Conservation (phyloP, 108 stramenopile genomes). For the Pelagomonas calceolata region DNA sequence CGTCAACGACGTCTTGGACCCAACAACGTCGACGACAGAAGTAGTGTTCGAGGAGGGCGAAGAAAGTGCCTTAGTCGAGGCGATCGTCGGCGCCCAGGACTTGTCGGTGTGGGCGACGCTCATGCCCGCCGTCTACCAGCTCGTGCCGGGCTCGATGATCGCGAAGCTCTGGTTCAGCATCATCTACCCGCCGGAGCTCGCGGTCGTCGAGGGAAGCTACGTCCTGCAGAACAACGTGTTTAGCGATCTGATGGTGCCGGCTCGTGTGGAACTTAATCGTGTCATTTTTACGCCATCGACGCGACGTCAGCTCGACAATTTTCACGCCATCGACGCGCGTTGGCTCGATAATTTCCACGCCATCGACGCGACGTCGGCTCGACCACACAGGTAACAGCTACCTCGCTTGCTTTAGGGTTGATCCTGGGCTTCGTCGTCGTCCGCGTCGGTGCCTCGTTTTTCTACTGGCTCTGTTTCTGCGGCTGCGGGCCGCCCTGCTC, state of each 20-base stretch:
- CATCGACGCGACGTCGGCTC: constrained; percentile 26
- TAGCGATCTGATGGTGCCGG: not conserved
- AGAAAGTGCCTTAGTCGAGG: constrained; percentile 29
- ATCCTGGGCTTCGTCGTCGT: constrained; percentile 29
- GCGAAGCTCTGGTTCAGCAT: constrained; percentile 37
- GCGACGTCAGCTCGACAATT: too few relatives aligned
- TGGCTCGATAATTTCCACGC: too few relatives aligned
- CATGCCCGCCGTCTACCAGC: constrained; percentile 45
- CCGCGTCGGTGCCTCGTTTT: not conserved
- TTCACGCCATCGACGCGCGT: too few relatives aligned
- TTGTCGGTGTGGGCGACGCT: constrained; percentile 34
- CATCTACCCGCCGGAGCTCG: constrained; percentile 21
- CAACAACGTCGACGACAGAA: constrained; percentile 10
- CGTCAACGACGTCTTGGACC: constrained; percentile 17
- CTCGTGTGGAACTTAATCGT: not conserved
- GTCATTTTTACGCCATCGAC: not conserved
- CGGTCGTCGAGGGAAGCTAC: not conserved
- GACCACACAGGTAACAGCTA: constrained; percentile 28
- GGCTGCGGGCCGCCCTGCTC: not conserved
- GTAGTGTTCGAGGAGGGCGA: constrained; percentile 20
- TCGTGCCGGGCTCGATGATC: constrained; percentile 41
- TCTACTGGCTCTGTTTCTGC: not conserved
- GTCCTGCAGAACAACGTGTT: too few relatives aligned
- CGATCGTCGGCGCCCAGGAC: constrained; percentile 23
- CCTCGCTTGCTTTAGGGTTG: constrained; percentile 35